These are phyloP conservation scores for Exophiala viscosa DNA, from an alignment of 2,329 filamentous ascomycete genomes.

Conservation along the genomic window DNA sequence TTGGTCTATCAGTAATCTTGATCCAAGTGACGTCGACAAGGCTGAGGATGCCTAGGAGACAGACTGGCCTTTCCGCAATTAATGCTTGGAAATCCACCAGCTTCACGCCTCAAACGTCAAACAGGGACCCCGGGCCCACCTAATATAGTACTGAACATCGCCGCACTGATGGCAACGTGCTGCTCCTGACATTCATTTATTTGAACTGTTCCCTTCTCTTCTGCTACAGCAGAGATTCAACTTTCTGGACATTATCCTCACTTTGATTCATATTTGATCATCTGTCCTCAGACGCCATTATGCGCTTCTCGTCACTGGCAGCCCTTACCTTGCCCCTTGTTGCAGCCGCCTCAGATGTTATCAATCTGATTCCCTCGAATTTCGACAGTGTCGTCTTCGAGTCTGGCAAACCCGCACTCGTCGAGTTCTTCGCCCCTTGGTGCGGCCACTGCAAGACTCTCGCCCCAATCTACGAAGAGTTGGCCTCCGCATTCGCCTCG, in stretches of 20 bases:
- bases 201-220: not conserved
- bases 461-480: constrained; percentile 89
- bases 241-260: not conserved
- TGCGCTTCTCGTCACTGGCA: constrained; percentile 18
- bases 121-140: not conserved
- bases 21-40: constrained; percentile 2
- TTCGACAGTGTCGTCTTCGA: constrained; percentile 88
- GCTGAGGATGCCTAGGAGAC: constrained; percentile 9
- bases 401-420: constrained; percentile 89
- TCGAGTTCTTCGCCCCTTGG: constrained; percentile 98
- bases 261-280: constrained; percentile 7
- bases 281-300: constrained; percentile 19
- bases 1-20: not conserved
- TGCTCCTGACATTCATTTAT: not conserved
- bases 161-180: not conserved
- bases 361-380: constrained; percentile 84
- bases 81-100: constrained; percentile 16
- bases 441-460: constrained; percentile 99
- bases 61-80: constrained; percentile 9
- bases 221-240: not conserved
- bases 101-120: too few relatives aligned
- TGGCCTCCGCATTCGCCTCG: constrained; percentile 69
- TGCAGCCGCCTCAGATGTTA: constrained; percentile 72
- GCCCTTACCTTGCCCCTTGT: constrained; percentile 51
- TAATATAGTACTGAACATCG: constrained; percentile 1